Evolutionary conservation across 2,329 filamentous ascomycete genomes (phyloP).

Genomic region (Aspergillus cejpii): DNA sequence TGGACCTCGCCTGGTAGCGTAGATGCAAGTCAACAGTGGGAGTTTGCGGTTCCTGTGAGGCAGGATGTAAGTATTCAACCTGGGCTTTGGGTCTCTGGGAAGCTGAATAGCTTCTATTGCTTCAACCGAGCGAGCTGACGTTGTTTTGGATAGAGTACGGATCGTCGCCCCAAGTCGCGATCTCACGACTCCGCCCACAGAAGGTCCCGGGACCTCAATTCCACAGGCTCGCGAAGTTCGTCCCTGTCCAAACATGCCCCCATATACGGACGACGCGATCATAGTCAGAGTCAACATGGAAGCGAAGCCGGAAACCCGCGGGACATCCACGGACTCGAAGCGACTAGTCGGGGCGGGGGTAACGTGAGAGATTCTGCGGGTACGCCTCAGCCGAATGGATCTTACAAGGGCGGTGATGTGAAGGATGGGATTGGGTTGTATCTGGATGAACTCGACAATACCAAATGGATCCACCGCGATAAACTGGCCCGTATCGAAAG

Average conservation of each 20-base stretch:
- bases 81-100: too few relatives aligned
- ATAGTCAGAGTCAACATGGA: conserved; percentile 31
- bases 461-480: conserved; percentile 47
- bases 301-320: conserved; percentile 37
- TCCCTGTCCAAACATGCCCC: conserved; percentile 30
- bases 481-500: conserved; percentile 47
- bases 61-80: conserved; percentile 28
- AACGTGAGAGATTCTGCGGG: conserved; percentile 22
- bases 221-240: conserved; percentile 37
- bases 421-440: conserved; percentile 16
- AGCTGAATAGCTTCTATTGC: too few relatives aligned
- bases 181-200: conserved; percentile 33
- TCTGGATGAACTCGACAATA: conserved; percentile 25
- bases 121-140: neutral
- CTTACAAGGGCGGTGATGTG: conserved; percentile 13
- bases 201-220: conserved; percentile 27
- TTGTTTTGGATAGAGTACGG: conserved; percentile 21
- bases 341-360: conserved; percentile 16
- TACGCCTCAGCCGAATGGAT: conserved; percentile 15
- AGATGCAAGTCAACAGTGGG: conserved; percentile 31
- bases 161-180: conserved; percentile 28
- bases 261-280: conserved; percentile 29
- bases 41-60: conserved; percentile 33
- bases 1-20: conserved; percentile 32
- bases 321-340: conserved; percentile 32